Percentiles rank a stretch among this genome's conserved stretches.
Evolutionary conservation across 306 rosid species (phyloP).

Genomic region (Prunus mongolica): DNA sequence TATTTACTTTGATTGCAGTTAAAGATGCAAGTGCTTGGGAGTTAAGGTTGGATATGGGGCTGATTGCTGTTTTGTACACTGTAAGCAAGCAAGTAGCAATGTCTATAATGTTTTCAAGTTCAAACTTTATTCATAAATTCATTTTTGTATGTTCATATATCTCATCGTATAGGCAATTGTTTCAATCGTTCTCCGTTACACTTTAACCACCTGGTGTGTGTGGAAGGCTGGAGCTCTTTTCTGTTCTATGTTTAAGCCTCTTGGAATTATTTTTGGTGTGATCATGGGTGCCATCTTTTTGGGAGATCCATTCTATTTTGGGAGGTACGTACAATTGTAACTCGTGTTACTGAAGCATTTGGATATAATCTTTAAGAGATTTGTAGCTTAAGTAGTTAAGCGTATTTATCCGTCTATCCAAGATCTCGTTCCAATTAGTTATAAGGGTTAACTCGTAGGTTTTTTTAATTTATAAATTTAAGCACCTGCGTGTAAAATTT

Average conservation of each 20-base stretch:
- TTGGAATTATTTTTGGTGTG: conserved; percentile 41
- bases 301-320: conserved; percentile 38
- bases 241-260: conserved; percentile 54
- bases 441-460: too few relatives aligned
- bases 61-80: conserved; percentile 28
- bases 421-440: too few relatives aligned
- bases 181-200: conserved; percentile 20
- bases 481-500: too few relatives aligned
- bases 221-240: conserved; percentile 40
- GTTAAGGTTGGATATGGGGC: conserved; percentile 29
- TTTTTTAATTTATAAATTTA: too few relatives aligned
- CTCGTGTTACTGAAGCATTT: too few relatives aligned
- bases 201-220: conserved; percentile 32
- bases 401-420: too few relatives aligned
- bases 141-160: background rate
- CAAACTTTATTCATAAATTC: background rate
- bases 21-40: conserved; percentile 36
- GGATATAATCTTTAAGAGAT: too few relatives aligned
- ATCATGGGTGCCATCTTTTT: conserved; percentile 36
- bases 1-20: conserved; percentile 24
- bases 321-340: conserved; percentile 31
- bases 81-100: conserved; percentile 3
- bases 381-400: too few relatives aligned
- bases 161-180: conserved; percentile 30
- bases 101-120: background rate